A percentile compares a stretch with the other conserved stretches of the same genome.
These are phyloP conservation scores for Yarrowia bubula DNA, from an alignment of 805 yeast genomes.

Conservation along the genomic window DNA sequence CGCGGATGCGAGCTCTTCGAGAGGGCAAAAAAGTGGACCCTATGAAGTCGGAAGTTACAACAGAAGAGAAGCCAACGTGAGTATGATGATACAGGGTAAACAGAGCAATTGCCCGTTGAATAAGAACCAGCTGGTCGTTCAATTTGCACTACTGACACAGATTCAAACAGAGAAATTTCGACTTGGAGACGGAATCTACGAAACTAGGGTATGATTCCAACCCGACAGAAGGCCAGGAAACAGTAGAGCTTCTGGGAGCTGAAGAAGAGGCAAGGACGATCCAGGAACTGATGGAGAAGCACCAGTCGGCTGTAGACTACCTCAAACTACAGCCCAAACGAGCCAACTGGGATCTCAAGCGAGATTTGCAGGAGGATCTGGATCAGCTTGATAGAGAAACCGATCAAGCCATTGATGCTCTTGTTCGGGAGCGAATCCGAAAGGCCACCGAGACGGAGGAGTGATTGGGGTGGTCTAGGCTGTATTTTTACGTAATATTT, in stretches of 20 bases:
- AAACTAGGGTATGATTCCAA: slow-evolving; percentile 36
- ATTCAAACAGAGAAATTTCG: slow-evolving; percentile 35
- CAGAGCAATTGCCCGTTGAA: neutral
- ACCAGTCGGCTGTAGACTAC: slow-evolving; percentile 28
- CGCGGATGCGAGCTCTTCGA: slow-evolving; percentile 36
- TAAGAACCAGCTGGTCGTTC: neutral
- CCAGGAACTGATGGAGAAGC: slow-evolving; percentile 28
- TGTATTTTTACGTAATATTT: slow-evolving; percentile 9
- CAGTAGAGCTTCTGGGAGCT: slow-evolving; percentile 42
- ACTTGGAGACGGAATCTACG: slow-evolving; percentile 35
- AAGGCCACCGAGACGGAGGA: slow-evolving; percentile 10
- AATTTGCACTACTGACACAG: neutral
- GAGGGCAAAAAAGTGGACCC: slow-evolving; percentile 27
- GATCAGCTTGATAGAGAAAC: slow-evolving; percentile 45
- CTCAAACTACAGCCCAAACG: slow-evolving; percentile 31
- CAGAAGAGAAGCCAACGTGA: slow-evolving; percentile 17
- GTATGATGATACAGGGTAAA: neutral
- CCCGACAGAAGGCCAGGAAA: slow-evolving; percentile 39
- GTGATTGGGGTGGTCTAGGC: neutral
- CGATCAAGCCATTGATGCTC: slow-evolving; percentile 42
- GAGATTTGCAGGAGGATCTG: slow-evolving; percentile 43
- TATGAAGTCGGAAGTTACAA: neutral
- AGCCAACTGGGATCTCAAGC: slow-evolving; percentile 28
- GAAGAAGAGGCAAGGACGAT: slow-evolving; percentile 21
- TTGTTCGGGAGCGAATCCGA: slow-evolving; percentile 42